phyloP scores from a whole-genome alignment of 768 basidiomycete species.

The Podaxis mareebaensis region DNA sequence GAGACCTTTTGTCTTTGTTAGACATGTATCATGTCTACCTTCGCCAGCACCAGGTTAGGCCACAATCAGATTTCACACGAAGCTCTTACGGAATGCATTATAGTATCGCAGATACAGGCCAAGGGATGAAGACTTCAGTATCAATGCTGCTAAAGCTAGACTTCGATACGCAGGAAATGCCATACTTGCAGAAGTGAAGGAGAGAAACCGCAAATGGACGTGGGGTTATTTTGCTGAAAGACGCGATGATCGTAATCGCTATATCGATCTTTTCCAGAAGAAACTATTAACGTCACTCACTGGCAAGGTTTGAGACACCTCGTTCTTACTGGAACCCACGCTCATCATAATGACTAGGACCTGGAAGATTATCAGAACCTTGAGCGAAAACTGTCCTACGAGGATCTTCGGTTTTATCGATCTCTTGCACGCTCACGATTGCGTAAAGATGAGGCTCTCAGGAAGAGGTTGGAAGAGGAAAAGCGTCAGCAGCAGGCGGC shows the following conservation, averaged over 20 bases:
- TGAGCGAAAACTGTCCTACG: slow-evolving; percentile 85
- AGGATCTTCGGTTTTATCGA: slow-evolving; percentile 96
- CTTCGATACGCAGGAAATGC: slow-evolving; percentile 79
- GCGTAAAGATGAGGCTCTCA: slow-evolving; percentile 78
- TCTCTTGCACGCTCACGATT: slow-evolving; percentile 89
- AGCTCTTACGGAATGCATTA: slow-evolving; percentile 12
- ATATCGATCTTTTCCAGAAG: slow-evolving; percentile 84
- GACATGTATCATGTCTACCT: slow-evolving; percentile 98
- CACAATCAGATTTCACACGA: not conserved
- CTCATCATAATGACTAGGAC: slow-evolving; percentile 43
- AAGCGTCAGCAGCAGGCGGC: slow-evolving; percentile 51
- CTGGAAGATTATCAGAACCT: slow-evolving; percentile 54
- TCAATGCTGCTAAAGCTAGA: slow-evolving; percentile 65
- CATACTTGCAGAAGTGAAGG: slow-evolving; percentile 80
- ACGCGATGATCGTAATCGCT: slow-evolving; percentile 81
- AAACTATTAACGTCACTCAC: slow-evolving; percentile 56
- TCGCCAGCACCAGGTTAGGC: slow-evolving; percentile 72
- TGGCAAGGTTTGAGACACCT: slow-evolving; percentile 48
- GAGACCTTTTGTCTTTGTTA: slow-evolving; percentile 87
- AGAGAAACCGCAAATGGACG: slow-evolving; percentile 83
- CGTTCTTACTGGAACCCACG: not conserved
- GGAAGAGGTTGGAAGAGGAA: slow-evolving; percentile 69
- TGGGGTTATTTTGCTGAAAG: slow-evolving; percentile 91
- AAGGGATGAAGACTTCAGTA: slow-evolving; percentile 53
- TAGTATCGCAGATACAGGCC: slow-evolving; percentile 88